Evolutionary conservation across 1,284 basidiomycete species (phyloP).

Genomic region (Rhodotorula sp.): DNA sequence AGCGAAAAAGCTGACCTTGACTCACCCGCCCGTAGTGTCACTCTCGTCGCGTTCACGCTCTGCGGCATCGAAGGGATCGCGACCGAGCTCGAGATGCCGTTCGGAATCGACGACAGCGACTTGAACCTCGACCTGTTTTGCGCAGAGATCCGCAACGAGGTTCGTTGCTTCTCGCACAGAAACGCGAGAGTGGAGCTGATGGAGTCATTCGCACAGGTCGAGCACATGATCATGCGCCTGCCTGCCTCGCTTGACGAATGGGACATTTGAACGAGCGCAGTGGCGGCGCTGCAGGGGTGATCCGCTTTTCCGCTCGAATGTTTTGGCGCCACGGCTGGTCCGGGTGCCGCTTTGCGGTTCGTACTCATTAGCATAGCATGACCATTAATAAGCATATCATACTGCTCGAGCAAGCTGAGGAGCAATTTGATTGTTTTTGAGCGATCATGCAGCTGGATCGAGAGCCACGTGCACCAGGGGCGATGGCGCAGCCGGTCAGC

Average conservation of each 20-base stretch:
- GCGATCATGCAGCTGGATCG: too few species aligned
- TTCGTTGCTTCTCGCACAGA: background rate
- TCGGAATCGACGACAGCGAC: slow-evolving; percentile 43
- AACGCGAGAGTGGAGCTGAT: too few species aligned
- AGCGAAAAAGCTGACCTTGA: too few species aligned
- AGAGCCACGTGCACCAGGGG: too few species aligned
- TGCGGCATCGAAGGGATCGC: slow-evolving; percentile 44
- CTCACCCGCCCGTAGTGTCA: slow-evolving; percentile 19
- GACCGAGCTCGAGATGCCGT: slow-evolving; percentile 41
- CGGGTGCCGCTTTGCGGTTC: too few species aligned
- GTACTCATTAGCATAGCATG: too few species aligned
- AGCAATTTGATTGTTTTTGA: too few species aligned
- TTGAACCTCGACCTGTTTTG: slow-evolving; percentile 45
- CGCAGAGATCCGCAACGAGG: slow-evolving; percentile 45
- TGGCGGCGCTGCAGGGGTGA: background rate
- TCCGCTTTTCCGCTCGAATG: too few species aligned
- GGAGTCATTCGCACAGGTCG: slow-evolving; percentile 11
- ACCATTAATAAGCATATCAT: too few species aligned
- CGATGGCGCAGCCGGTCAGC: too few species aligned
- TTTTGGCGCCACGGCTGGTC: too few species aligned
- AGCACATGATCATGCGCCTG: slow-evolving; percentile 31
- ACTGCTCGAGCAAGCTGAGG: too few species aligned
- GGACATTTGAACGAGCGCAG: background rate
- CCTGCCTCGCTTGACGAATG: slow-evolving; percentile 6
- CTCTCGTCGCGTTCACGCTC: slow-evolving; percentile 43